Percentiles rank a stretch among this genome's conserved stretches.
These are phyloP conservation scores for Vararia minispora DNA, from an alignment of 768 basidiomycete genomes.

Conservation along the genomic window DNA sequence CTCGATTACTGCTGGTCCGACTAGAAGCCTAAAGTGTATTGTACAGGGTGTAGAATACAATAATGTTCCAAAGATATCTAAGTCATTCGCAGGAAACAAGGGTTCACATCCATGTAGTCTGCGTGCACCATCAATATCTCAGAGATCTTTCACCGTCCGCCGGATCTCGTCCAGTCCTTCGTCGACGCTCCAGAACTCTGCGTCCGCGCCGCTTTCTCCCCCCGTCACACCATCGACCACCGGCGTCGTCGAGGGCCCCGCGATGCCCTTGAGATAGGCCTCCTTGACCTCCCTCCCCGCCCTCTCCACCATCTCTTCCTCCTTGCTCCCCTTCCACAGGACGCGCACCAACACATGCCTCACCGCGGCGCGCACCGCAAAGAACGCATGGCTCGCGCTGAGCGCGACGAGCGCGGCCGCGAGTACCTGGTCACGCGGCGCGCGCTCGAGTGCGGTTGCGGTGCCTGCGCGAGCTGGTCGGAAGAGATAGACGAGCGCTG, in stretches of 20 bases:
- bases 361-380: slow-evolving; percentile 50
- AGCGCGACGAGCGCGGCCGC: slow-evolving; percentile 43
- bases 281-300: slow-evolving; percentile 45
- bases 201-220: slow-evolving; percentile 5
- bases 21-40: too few species aligned
- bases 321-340: slow-evolving; percentile 67
- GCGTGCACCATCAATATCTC: too few species aligned
- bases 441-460: slow-evolving; percentile 18
- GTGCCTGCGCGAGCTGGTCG: slow-evolving; percentile 29
- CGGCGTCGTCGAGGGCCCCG: slow-evolving; percentile 13
- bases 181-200: slow-evolving; percentile 57
- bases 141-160: slow-evolving; percentile 57
- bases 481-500: slow-evolving; percentile 88
- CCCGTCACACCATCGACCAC: slow-evolving; percentile 14
- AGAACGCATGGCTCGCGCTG: slow-evolving; percentile 78
- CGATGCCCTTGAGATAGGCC: slow-evolving; percentile 25
- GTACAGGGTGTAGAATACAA: too few species aligned
- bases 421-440: slow-evolving; percentile 9
- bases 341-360: slow-evolving; percentile 62
- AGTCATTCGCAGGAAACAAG: too few species aligned
- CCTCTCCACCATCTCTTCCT: slow-evolving; percentile 45
- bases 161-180: slow-evolving; percentile 67
- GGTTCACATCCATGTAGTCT: too few species aligned
- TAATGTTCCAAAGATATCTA: too few species aligned
- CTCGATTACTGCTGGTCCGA: too few species aligned